These are phyloP conservation scores for Guadua angustifolia DNA, from an alignment of 176 grass and related monocot genomes.

Conservation along the genomic window DNA sequence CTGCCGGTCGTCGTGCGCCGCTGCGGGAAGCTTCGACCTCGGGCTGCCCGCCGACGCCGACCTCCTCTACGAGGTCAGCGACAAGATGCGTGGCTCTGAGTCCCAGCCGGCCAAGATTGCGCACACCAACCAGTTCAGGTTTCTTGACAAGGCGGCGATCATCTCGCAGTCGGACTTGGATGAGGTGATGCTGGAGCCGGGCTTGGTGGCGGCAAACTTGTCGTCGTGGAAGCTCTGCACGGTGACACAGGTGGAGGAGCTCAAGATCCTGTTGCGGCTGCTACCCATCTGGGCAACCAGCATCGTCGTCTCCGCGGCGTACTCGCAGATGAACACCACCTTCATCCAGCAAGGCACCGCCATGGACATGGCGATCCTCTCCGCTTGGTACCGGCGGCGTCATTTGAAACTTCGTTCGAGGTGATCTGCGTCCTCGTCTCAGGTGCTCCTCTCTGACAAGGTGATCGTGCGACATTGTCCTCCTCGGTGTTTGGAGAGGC, in stretches of 20 bases:
- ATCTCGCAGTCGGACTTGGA: constrained; percentile 53
- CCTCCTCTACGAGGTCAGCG: constrained; percentile 54
- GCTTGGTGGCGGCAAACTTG: neutral
- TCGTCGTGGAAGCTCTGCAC: constrained; percentile 57
- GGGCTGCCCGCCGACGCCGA: constrained; percentile 35
- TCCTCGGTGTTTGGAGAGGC: neutral
- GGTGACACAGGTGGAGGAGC: constrained; percentile 85
- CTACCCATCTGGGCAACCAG: constrained; percentile 66
- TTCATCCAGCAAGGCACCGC: constrained; percentile 73
- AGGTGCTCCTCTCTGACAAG: constrained; percentile 66
- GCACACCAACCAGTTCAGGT: constrained; percentile 64
- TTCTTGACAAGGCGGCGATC: constrained; percentile 65
- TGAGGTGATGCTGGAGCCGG: constrained; percentile 6
- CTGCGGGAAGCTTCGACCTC: constrained; percentile 46
- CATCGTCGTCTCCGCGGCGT: constrained; percentile 59
- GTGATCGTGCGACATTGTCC: constrained; percentile 42
- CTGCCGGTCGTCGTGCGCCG: constrained; percentile 57
- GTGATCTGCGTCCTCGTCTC: constrained; percentile 57
- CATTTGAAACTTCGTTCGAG: constrained; percentile 66
- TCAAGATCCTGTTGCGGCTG: constrained; percentile 68
- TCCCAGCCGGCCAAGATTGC: constrained; percentile 34
- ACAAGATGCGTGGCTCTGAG: constrained; percentile 39
- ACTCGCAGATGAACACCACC: constrained; percentile 74
- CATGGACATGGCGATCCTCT: constrained; percentile 60
- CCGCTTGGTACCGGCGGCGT: constrained; percentile 60